Evolutionary conservation across 345 rosid species (phyloP).

Genomic region (Moricandia moricandioides): DNA sequence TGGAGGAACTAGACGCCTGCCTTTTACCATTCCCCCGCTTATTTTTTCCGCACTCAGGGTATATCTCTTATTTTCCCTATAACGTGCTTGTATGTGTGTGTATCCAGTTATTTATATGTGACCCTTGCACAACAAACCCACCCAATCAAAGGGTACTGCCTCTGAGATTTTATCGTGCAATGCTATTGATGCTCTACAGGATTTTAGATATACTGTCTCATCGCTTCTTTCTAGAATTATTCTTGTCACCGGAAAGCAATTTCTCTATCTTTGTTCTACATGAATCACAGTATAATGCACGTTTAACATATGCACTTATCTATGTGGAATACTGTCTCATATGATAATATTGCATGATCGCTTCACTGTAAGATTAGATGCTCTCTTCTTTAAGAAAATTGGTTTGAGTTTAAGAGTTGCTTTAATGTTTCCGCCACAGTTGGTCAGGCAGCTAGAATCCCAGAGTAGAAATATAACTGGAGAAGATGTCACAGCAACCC

Average conservation of each 20-base stretch:
- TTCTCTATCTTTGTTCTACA: not conserved
- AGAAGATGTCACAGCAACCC: slow-evolving; percentile 59
- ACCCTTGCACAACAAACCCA: not conserved
- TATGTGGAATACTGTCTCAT: not conserved
- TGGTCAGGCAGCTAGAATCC: slow-evolving; percentile 67
- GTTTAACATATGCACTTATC: not conserved
- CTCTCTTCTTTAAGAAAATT: slow-evolving; percentile 8
- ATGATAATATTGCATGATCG: not conserved
- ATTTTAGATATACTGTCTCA: not conserved
- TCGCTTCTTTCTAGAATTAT: not conserved
- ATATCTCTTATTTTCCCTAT: slow-evolving; percentile 23
- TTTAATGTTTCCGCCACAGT: slow-evolving; percentile 43
- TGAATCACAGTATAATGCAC: slow-evolving; percentile 1
- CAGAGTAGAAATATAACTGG: slow-evolving; percentile 66
- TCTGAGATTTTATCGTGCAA: not conserved
- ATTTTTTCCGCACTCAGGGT: slow-evolving; percentile 78
- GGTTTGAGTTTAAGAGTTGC: slow-evolving; percentile 4
- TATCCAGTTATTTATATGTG: slow-evolving; percentile 3
- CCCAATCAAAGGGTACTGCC: not conserved
- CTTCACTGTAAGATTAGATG: not conserved
- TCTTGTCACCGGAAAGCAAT: not conserved
- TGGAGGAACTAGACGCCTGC: slow-evolving; percentile 73
- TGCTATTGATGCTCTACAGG: not conserved
- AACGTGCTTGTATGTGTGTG: slow-evolving; percentile 6
- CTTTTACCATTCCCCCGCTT: slow-evolving; percentile 72